Conservation (phyloP, 78 protist species). For the Paulinella micropora region DNA sequence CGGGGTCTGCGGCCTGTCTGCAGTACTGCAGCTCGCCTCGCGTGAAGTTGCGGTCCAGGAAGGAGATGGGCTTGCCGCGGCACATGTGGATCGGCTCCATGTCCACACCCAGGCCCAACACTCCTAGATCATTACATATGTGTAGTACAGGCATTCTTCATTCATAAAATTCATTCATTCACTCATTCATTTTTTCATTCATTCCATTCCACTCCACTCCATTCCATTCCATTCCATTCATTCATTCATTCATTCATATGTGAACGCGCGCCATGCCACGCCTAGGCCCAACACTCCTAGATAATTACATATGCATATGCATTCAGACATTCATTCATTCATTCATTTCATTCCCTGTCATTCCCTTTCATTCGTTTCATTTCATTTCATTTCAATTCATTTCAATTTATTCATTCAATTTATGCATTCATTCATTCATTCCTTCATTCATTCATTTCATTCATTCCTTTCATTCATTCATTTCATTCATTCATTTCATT, state of each 20-base stretch:
- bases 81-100: no score
- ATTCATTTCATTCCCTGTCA: neutral
- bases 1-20: neutral
- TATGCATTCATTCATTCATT: neutral
- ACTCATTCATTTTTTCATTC: no score
- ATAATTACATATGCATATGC: neutral
- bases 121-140: neutral
- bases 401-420: neutral
- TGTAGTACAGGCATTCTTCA: constrained; percentile 23
- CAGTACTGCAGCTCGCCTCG: constrained; percentile 18
- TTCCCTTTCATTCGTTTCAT: no score
- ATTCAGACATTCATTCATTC: no score
- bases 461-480: no score
- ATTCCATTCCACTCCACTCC: neutral
- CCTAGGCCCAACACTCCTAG: neutral
- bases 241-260: no score
- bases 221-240: no score
- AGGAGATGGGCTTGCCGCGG: constrained; percentile 5
- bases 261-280: neutral
- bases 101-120: neutral
- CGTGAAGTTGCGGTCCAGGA: constrained; percentile 47
- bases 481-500: no score
- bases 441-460: no score
- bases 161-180: constrained; percentile 22
- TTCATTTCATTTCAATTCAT: no score